A percentile compares a stretch with the other conserved stretches of the same genome.
These are phyloP conservation scores for Mycena capillaripes DNA, from an alignment of 768 basidiomycete genomes.

Conservation along the genomic window DNA sequence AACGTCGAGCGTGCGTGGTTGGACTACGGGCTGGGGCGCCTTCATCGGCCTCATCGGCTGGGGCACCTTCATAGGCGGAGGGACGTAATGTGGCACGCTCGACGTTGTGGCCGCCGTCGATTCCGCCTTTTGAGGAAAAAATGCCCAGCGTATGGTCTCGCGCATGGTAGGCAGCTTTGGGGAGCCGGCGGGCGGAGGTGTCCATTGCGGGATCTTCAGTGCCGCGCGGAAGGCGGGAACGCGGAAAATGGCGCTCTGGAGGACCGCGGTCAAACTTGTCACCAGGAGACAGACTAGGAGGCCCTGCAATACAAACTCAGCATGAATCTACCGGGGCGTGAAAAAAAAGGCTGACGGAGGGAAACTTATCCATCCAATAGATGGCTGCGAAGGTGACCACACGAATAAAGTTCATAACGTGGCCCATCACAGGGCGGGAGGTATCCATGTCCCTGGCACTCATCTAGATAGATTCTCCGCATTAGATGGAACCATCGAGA, in stretches of 20 bases:
- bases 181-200: conserved; percentile 44
- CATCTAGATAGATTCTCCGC: conserved; percentile 43
- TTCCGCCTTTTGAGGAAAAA: background rate
- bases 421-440: conserved; percentile 67
- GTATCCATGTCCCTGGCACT: conserved; percentile 70
- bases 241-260: conserved; percentile 66
- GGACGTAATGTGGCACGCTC: conserved; percentile 12
- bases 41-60: background rate
- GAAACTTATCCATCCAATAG: conserved; percentile 67
- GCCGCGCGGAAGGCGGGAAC: conserved; percentile 54
- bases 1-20: conserved; percentile 3
- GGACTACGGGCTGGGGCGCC: background rate
- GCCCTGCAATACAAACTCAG: conserved; percentile 44
- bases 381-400: conserved; percentile 65
- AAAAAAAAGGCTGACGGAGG: conserved; percentile 66
- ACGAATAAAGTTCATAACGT: conserved; percentile 78
- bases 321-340: background rate
- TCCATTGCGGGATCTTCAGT: conserved; percentile 51
- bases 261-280: conserved; percentile 57
- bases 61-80: background rate
- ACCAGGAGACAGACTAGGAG: conserved; percentile 59
- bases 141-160: conserved; percentile 12
- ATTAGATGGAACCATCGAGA: background rate
- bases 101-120: background rate
- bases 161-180: conserved; percentile 49